Base-by-base conservation (phyloP, 1,284 basidiomycete species). In the Caloboletus inedulis region DNA sequence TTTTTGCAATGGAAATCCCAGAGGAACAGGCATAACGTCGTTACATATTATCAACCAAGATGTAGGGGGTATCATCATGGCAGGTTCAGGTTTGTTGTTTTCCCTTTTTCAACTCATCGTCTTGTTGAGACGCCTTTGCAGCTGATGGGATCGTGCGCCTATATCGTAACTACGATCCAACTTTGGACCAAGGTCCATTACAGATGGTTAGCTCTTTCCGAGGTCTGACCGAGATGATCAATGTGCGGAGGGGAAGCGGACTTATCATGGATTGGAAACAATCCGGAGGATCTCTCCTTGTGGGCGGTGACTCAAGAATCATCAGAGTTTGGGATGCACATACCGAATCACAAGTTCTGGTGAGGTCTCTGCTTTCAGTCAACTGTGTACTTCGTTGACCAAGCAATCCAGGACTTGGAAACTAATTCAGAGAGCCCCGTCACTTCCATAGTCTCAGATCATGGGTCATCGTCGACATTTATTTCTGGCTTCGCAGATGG, bases 1-100 rank as follows among this genome's bases (percentile, higher is more conserved):
- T 44, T 99, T 98, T 72, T 87, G 82, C 63, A 98, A 98, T 61
- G 93, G 92, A 41, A 95, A 96, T 68, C 82, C 89, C 1, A 75
- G 75, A 49, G 88, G 89, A 36, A 91, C 87, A 9, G 86, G 82
- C 54, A 92, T 98, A 57, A 97, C 96, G 0, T 87, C 90, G 2
- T 73, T 98, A n/a, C 81, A 92, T 51, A 88, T 98, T 65, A 92
- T 99, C 71, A 98, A 99, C 68, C 93, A 99, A 71, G 94, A 97
- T 55, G 89, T 94, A 12, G 90, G 93, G 19, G 93, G 93, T 1
- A 84, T 98, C 54, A 85, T 99, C 55, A 74, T 99, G 51, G 88
- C 91, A 37, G 94, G 87, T 8, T 89, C 94, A 49, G 85, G 93
- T 93, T 65, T 60, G 82, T 71, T 39, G 3, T 49, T 46, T 35